Evolutionary conservation across 371 early-diverging fungal genomes (phyloP), one percentile per base, ranked within the genome.

Genomic region (Coemansia sp.): DNA sequence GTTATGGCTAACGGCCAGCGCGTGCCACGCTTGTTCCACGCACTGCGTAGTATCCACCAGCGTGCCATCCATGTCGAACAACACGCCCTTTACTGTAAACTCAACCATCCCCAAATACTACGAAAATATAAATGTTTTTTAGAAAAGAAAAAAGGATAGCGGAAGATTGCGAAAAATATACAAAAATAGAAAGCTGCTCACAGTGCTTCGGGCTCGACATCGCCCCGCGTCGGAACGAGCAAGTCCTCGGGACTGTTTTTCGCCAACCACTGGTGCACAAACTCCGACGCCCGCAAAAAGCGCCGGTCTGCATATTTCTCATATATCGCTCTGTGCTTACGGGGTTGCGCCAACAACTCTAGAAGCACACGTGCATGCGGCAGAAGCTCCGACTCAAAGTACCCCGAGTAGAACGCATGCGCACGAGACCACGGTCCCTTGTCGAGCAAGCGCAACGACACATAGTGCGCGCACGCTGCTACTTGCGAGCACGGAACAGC

Each of bases 361-460:
- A 92, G 57, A 83, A 94, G 85, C 22, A 84, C 59, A 0, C 83
- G 71, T 1, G 85, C 89, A 14, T 77, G 77, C 0, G 82, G 81
- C 39, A 80, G 48, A 13, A 97, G 71, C 58, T 93, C 89, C 45
- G 71, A 69, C 64, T 81, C 81, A 64, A 78, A 78, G 66, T 79
- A 81, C 16, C 81, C 81, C 11, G 81, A 60, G 54, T 81, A 81
- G 57, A 67, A 81, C 5, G 75, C 81, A 27, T 81, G 81, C 1
- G 67, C 70, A 0, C 80, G 64, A 14, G 81, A 40, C 98, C 98
- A 97, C 31, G 82, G 78, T 4, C 86, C 87, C 34, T 86, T 79
- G 37, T 82, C 82, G 21, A 96, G 85, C 86, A 99, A 90, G 58
- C 85, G 83, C 52, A 94, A 83, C 2, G 99, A 89, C 7, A 99